phyloP scores from a whole-genome alignment of 257 asterid genomes.

The Galeopsis tetrahit region DNA sequence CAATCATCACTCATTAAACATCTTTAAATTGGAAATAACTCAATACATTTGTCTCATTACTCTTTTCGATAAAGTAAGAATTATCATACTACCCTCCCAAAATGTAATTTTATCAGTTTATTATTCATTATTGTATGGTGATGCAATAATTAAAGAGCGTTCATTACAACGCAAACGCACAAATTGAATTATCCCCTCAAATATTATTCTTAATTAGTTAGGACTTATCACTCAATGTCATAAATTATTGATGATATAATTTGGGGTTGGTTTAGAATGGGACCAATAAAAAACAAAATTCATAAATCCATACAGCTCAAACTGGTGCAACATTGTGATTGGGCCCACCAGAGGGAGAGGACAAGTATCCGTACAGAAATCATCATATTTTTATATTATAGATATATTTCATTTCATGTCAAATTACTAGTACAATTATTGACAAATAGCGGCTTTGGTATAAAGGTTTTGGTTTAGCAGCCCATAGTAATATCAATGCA shows the following conservation, averaged over 20 bases:
- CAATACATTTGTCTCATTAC: too few relatives aligned
- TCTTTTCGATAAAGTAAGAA: too few relatives aligned
- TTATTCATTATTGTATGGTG: too few relatives aligned
- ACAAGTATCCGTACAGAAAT: constrained; percentile 48
- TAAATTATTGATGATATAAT: constrained; percentile 33
- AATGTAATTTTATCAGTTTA: background rate
- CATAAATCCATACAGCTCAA: constrained; percentile 7
- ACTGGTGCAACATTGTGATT: background rate
- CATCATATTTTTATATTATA: background rate
- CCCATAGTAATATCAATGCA: constrained; percentile 29
- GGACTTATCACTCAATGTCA: constrained; percentile 6
- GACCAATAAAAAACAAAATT: constrained; percentile 38
- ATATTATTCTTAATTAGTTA: background rate
- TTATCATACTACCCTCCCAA: too few relatives aligned
- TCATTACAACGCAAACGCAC: constrained; percentile 5
- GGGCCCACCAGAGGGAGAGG: constrained; percentile 34
- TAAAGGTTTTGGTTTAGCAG: constrained; percentile 21
- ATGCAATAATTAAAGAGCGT: constrained; percentile 20
- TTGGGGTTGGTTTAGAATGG: constrained; percentile 28
- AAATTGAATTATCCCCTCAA: constrained; percentile 1
- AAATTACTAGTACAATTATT: constrained; percentile 21
- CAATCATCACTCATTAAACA: too few relatives aligned
- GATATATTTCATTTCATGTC: constrained; percentile 3
- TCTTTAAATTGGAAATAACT: too few relatives aligned
- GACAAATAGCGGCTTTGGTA: constrained; percentile 14